These are phyloP conservation scores for Geotrichum citri-aurantii DNA, from an alignment of 1,139 yeast genomes.

Conservation along the genomic window DNA sequence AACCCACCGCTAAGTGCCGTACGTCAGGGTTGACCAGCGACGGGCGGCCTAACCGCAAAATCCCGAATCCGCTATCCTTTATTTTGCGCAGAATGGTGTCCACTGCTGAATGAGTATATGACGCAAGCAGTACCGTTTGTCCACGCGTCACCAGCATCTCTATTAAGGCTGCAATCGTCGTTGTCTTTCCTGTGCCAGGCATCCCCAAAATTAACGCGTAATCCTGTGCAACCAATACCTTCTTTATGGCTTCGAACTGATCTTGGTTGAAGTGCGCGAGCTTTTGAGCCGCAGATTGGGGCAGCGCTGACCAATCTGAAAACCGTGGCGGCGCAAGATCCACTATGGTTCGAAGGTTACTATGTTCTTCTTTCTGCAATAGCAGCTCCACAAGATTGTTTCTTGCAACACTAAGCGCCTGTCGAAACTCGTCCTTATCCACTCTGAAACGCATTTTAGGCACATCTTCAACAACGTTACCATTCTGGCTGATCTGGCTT, in stretches of 20 bases:
- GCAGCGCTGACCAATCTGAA: not conserved
- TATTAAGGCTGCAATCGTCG: conserved; percentile 76
- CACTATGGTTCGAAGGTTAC: conserved; percentile 3
- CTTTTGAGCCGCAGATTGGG: not conserved
- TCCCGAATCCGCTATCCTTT: conserved; percentile 45
- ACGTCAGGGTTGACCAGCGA: conserved; percentile 59
- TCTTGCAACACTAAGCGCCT: conserved; percentile 71
- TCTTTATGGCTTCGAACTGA: conserved; percentile 63
- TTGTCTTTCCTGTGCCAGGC: conserved; percentile 99
- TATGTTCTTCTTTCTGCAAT: conserved; percentile 2
- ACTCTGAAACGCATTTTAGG: conserved; percentile 46
- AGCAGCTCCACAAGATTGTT: conserved; percentile 50
- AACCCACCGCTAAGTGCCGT: conserved; percentile 41
- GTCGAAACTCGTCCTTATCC: conserved; percentile 74
- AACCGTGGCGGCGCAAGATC: conserved; percentile 9
- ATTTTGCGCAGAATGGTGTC: conserved; percentile 82
- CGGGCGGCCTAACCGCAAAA: conserved; percentile 37
- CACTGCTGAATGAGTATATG: conserved; percentile 94
- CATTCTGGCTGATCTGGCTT: not conserved
- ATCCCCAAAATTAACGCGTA: conserved; percentile 83
- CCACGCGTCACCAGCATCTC: conserved; percentile 52
- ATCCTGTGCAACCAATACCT: conserved; percentile 60
- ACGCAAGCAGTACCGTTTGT: conserved; percentile 68
- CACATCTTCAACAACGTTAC: not conserved
- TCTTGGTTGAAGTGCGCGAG: conserved; percentile 49